Evolutionary conservation across 2,329 filamentous ascomycete species (phyloP).

Genomic region (Biscogniauxia sp.): DNA sequence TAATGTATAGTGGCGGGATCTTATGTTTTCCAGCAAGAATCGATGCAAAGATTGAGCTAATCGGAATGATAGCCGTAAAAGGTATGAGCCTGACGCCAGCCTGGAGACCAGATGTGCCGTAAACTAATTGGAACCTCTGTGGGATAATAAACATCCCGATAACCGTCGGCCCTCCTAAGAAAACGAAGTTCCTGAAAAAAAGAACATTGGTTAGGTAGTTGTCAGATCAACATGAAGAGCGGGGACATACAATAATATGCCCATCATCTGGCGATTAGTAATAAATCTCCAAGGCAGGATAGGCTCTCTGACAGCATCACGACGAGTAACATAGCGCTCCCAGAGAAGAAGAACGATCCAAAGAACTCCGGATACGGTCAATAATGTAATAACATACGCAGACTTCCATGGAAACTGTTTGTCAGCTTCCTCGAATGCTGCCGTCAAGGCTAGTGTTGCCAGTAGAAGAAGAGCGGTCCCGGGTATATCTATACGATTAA

Average conservation of each 20-base stretch:
- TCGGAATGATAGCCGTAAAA: slow-evolving; percentile 11
- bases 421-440: slow-evolving; percentile 22
- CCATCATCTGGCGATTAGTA: slow-evolving; percentile 10
- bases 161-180: slow-evolving; percentile 9
- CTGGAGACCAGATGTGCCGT: slow-evolving; percentile 15
- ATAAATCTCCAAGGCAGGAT: slow-evolving; percentile 15
- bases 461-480: slow-evolving; percentile 18
- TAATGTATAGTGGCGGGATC: slow-evolving; percentile 13
- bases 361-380: slow-evolving; percentile 14
- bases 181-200: slow-evolving; percentile 7
- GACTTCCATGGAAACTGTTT: slow-evolving; percentile 20
- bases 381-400: slow-evolving; percentile 21
- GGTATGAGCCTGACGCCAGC: slow-evolving; percentile 21
- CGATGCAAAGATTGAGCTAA: slow-evolving; percentile 8
- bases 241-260: slow-evolving; percentile 10
- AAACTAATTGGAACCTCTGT: slow-evolving; percentile 20
- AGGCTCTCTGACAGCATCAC: slow-evolving; percentile 7
- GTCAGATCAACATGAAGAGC: not conserved
- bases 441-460: slow-evolving; percentile 14
- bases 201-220: not conserved
- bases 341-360: slow-evolving; percentile 15
- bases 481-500: slow-evolving; percentile 15
- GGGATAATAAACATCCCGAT: slow-evolving; percentile 17
- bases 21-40: slow-evolving; percentile 10
- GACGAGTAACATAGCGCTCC: slow-evolving; percentile 16